Conservation (phyloP, 495 filamentous ascomycete genomes). For the Aeminium ludgeri region DNA sequence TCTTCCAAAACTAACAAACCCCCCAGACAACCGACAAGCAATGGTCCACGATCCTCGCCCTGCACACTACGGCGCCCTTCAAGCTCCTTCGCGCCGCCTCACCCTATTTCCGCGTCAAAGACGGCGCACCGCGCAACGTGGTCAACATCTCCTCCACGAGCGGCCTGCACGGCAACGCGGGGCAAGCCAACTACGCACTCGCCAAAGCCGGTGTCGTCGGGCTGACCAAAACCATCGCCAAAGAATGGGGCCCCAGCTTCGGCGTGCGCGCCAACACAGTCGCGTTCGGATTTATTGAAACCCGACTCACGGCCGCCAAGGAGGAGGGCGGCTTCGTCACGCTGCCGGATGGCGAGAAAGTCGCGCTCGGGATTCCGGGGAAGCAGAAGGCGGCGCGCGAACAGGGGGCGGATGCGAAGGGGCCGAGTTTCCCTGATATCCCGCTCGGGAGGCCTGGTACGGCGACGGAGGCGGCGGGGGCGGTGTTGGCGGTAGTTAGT, state of each 20-base stretch:
- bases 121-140: slow-evolving; percentile 59
- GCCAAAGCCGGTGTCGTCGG: slow-evolving; percentile 70
- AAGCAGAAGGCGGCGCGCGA: slow-evolving; percentile 32
- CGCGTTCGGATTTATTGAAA: slow-evolving; percentile 65
- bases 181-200: slow-evolving; percentile 70
- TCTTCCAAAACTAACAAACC: not conserved
- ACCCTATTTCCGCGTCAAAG: slow-evolving; percentile 72
- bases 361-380: slow-evolving; percentile 59
- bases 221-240: slow-evolving; percentile 70
- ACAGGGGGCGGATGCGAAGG: slow-evolving; percentile 16
- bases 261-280: slow-evolving; percentile 72
- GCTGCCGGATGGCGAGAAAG: slow-evolving; percentile 56
- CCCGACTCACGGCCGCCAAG: slow-evolving; percentile 62
- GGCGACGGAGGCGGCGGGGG: slow-evolving; percentile 60
- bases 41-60: slow-evolving; percentile 69
- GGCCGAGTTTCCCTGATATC: slow-evolving; percentile 40
- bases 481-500: slow-evolving; percentile 64
- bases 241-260: slow-evolving; percentile 77
- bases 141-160: slow-evolving; percentile 69
- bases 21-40: slow-evolving; percentile 69
- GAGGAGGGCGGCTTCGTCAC: slow-evolving; percentile 63
- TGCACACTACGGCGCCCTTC: slow-evolving; percentile 73
- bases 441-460: slow-evolving; percentile 58
- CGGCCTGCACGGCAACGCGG: slow-evolving; percentile 68
- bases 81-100: slow-evolving; percentile 61